Evolutionary conservation across 2,329 filamentous ascomycete species (phyloP), one percentile per base, ranked within the genome.

Genomic region (Monosporascus ibericus): DNA sequence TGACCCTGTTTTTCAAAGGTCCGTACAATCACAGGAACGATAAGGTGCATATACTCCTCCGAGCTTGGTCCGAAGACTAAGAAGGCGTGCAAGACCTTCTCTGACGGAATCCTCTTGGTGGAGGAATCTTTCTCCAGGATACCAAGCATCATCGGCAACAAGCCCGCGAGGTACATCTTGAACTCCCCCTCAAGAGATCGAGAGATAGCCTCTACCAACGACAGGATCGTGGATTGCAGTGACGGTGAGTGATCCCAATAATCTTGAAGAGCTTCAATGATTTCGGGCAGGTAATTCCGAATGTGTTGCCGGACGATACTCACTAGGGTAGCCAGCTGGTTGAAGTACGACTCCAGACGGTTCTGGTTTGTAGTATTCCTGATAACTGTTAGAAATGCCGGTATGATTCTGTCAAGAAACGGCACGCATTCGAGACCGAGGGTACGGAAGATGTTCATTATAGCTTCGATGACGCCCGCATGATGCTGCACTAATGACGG

Each of bases 11-110:
- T 95, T 68, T 99, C 92, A 64, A 99, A 97, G 48, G 96, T 88
- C 44, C 88, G 85, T 8, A 99, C 92, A 63, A 99, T 91, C 37
- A 95, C 90, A 0, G 94, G 94, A 49, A 99, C 90, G 60, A 99
- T 97, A 49, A 99, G 78, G 68, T 99, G 94, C 94, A 99, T 99
- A 69, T 99, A 99, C 68, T 99, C 94, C 68, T 99, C 94, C 11
- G 88, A 89, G 64, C 92, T 97, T 0, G 92, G 87, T 1, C 95
- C 95, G 67, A 99, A 99, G 1, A 99, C 89, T 27, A 99, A 75
- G 69, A 99, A 96, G 0, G 92, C 92, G 66, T 97, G 94, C 24
- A 99, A 77, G 4, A 99, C 92, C 61, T 87, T 87, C 67, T 96
- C 91, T 0, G 92, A 95, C 2, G 91, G 87, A 15, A 83, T 79